Conservation (phyloP, 306 rosid genomes). For the Prunus fruticosa region DNA sequence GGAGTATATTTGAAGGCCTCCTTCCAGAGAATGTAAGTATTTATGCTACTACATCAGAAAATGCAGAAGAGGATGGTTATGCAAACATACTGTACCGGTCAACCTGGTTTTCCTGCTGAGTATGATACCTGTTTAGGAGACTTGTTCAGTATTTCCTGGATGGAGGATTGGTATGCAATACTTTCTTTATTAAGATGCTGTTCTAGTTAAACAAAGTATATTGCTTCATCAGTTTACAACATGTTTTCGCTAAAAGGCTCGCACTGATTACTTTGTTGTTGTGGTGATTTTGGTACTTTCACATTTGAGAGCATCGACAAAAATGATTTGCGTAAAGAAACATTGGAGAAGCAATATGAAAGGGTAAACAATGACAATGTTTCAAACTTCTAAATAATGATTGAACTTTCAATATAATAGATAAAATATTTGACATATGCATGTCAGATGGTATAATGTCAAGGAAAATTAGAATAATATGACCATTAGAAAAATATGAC, state of each 20-base stretch:
- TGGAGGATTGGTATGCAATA: conserved; percentile 65
- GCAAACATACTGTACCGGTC: conserved; percentile 41
- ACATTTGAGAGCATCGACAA: conserved; percentile 34
- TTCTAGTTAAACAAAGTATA: background rate
- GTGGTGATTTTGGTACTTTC: background rate
- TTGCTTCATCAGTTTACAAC: background rate
- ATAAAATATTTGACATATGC: no score
- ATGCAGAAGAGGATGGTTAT: conserved; percentile 44
- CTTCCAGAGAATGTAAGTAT: conserved; percentile 47
- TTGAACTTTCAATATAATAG: background rate
- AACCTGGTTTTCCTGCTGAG: conserved; percentile 7
- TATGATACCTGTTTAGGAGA: conserved; percentile 62
- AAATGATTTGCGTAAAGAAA: conserved; percentile 41
- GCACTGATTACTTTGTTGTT: background rate
- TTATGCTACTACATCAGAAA: conserved; percentile 63
- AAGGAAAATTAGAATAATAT: background rate
- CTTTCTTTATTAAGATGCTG: background rate
- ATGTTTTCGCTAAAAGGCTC: background rate
- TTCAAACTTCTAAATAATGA: background rate
- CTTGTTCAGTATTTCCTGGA: conserved; percentile 59
- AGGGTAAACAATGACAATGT: conserved; percentile 17
- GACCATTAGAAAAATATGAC: background rate
- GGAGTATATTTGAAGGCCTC: conserved; percentile 71
- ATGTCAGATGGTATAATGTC: background rate
- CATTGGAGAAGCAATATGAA: conserved; percentile 45